A percentile compares a stretch with the other conserved stretches of the same genome.
These are phyloP conservation scores for Boletales sp. DNA, from an alignment of 768 basidiomycete species.

Conservation along the genomic window DNA sequence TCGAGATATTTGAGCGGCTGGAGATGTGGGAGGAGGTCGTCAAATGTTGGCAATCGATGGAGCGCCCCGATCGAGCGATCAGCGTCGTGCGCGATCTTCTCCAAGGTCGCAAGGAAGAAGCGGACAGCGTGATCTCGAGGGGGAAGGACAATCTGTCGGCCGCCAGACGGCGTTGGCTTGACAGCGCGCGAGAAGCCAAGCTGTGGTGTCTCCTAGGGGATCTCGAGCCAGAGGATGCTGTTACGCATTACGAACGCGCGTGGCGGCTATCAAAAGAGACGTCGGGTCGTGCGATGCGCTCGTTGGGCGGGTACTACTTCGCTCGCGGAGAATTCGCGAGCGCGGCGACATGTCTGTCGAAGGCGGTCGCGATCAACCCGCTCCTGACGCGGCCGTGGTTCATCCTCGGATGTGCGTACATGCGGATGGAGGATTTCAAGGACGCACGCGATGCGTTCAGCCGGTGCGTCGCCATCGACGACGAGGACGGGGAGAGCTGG, in stretches of 20 bases:
- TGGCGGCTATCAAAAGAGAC: constrained; percentile 80
- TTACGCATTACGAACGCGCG: constrained; percentile 74
- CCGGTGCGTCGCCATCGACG: constrained; percentile 86
- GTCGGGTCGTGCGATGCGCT: constrained; percentile 89
- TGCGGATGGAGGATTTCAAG: constrained; percentile 81
- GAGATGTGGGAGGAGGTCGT: constrained; percentile 99
- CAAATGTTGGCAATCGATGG: constrained; percentile 79
- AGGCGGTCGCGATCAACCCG: constrained; percentile 86
- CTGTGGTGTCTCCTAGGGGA: constrained; percentile 95
- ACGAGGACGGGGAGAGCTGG: constrained; percentile 98
- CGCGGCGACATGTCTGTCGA: constrained; percentile 63
- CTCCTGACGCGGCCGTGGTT: constrained; percentile 90
- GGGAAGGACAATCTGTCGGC: constrained; percentile 47
- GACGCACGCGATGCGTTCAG: constrained; percentile 80
- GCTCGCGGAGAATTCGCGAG: constrained; percentile 57
- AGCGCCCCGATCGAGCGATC: constrained; percentile 74
- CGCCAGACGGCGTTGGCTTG: constrained; percentile 43
- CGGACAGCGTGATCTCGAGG: constrained; percentile 62
- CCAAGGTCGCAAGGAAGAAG: constrained; percentile 80
- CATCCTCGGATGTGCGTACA: constrained; percentile 87
- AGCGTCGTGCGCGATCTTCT: constrained; percentile 81
- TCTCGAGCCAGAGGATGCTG: constrained; percentile 68
- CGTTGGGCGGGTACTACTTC: constrained; percentile 83
- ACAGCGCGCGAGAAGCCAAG: constrained; percentile 78
- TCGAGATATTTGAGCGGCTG: constrained; percentile 90